Conservation (phyloP, 164 flowering plant genomes). For the Nelumbo lutea region DNA sequence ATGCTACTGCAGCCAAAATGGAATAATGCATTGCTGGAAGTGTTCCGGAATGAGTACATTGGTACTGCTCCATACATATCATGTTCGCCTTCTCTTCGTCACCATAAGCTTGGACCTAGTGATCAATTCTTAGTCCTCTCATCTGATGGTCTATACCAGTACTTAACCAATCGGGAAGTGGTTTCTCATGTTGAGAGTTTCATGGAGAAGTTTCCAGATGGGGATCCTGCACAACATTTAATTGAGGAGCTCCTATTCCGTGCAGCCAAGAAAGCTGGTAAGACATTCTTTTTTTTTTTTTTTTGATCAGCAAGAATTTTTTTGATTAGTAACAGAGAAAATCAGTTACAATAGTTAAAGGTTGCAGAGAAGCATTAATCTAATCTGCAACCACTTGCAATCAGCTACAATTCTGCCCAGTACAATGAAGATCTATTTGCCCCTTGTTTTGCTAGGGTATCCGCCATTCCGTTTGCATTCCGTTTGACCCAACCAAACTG, state of each 20-base stretch:
- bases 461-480: no score
- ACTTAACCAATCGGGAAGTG: constrained; percentile 89
- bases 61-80: constrained; percentile 91
- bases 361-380: no score
- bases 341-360: no score
- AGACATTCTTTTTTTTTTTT: neutral
- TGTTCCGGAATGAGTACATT: constrained; percentile 93
- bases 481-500: no score
- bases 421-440: no score
- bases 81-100: constrained; percentile 82
- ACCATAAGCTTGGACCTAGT: constrained; percentile 68
- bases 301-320: no score
- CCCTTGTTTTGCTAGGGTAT: no score
- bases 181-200: constrained; percentile 78
- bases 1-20: constrained; percentile 73
- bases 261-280: constrained; percentile 99
- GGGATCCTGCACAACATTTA: constrained; percentile 97
- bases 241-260: constrained; percentile 93
- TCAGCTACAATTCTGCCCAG: no score
- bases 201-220: constrained; percentile 95
- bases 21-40: constrained; percentile 83
- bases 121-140: constrained; percentile 96
- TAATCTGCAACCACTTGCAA: no score
- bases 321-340: no score
- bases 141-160: constrained; percentile 96